These are phyloP conservation scores for Rhodotorula graminis DNA, from an alignment of 768 basidiomycete species.

Conservation along the genomic window DNA sequence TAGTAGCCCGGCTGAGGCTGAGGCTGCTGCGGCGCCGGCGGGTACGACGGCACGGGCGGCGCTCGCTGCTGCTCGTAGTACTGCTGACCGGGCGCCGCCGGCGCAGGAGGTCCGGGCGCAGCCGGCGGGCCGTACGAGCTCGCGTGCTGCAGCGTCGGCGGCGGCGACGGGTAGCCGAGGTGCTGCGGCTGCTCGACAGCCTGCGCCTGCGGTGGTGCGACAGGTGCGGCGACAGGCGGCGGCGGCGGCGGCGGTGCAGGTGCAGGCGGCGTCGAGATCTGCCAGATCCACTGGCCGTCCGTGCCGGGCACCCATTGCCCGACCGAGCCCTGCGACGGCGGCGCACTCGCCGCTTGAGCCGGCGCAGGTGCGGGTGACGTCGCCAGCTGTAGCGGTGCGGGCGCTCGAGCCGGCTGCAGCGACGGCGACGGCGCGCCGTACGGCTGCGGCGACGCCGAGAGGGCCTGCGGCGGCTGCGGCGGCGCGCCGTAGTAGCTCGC, in stretches of 20 bases:
- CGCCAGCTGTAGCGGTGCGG: neutral
- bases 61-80: too few species aligned
- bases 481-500: neutral
- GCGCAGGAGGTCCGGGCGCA: too few species aligned
- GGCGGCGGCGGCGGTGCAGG: neutral
- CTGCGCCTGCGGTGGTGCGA: neutral
- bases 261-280: neutral
- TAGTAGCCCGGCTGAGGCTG: neutral
- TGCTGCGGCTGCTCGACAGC: neutral
- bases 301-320: slow-evolving; percentile 1
- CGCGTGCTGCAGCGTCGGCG: neutral
- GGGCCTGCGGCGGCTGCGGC: neutral
- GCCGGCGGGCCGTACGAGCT: too few species aligned
- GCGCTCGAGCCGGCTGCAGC: neutral
- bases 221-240: neutral
- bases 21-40: neutral
- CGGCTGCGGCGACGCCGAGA: neutral
- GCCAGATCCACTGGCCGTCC: slow-evolving; percentile 8
- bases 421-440: neutral
- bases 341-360: neutral
- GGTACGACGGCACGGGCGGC: neutral
- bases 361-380: too few species aligned
- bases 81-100: too few species aligned
- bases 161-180: neutral
- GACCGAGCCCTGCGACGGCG: neutral